Evolutionary conservation across 768 basidiomycete species (phyloP).

Genomic region (Trametes villosa): DNA sequence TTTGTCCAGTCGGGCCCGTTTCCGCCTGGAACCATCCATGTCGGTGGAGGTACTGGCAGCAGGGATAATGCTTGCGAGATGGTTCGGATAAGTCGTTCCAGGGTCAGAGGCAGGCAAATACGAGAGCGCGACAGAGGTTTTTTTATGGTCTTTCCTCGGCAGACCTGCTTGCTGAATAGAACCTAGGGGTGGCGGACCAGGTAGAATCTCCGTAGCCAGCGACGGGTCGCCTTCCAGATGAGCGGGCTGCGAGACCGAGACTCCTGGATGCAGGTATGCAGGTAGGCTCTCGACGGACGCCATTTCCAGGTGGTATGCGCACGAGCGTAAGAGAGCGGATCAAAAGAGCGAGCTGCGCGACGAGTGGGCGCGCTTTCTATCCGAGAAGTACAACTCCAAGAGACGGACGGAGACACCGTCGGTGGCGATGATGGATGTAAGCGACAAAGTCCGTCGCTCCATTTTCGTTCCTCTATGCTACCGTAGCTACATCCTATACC

Average conservation of each 20-base stretch:
- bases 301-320: constrained; percentile 46
- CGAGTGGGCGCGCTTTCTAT: neutral
- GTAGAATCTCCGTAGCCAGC: constrained; percentile 88
- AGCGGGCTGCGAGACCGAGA: constrained; percentile 73
- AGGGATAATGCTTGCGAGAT: constrained; percentile 60
- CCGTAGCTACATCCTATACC: neutral
- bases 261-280: constrained; percentile 73
- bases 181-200: constrained; percentile 79
- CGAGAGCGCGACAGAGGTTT: constrained; percentile 68
- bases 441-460: constrained; percentile 13
- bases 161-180: constrained; percentile 65
- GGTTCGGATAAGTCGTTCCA: constrained; percentile 84
- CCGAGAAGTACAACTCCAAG: constrained; percentile 13
- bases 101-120: constrained; percentile 87
- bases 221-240: constrained; percentile 83
- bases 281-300: constrained; percentile 74
- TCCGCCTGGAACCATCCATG: constrained; percentile 67
- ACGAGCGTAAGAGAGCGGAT: neutral
- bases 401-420: constrained; percentile 7
- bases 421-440: constrained; percentile 24
- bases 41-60: constrained; percentile 55
- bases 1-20: constrained; percentile 76
- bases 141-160: constrained; percentile 79
- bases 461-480: constrained; percentile 1
- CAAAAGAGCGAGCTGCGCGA: constrained; percentile 5